Evolutionary conservation across 495 filamentous ascomycete genomes (phyloP), one percentile per base, ranked within the genome.

Genomic region (Trichoderma orchidacearum): DNA sequence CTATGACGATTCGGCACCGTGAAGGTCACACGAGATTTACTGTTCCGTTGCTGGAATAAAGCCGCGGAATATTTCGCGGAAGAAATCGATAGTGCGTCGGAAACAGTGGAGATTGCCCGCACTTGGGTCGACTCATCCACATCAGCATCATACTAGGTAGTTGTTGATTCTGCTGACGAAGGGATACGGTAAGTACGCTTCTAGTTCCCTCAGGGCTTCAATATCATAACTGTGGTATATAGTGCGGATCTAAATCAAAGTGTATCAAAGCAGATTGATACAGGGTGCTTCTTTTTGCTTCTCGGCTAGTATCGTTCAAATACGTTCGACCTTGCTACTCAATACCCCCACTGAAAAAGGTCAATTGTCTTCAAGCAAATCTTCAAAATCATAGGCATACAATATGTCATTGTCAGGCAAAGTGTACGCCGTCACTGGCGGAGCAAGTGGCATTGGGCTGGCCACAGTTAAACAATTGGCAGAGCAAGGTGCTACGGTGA

Each of bases 341-440:
- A 25, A 3, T 25, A 48, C 38, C 8, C 21, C 21, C n/a, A n/a
- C n/a, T n/a, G n/a, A n/a, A n/a, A n/a, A n/a, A 25, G 15, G n/a
- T 4, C 21, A 8, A 25, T 27, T 13, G 1, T 25, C 3, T 48
- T 11, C 9, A 12, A 18, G 1, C 18, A 18, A 48, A 13, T 9
- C 5, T 5, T 11, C n/a, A 17, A 17, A 13, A 25, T 11, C 11
- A 23, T 9, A 48, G 3, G 6, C 7, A 18, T 53, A 53, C 17
- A 53, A 0, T n/a, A 53, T 30, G 30, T 6, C 31, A 64, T 74
- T 18, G 70, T 2, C 34, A 56, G 54, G 34, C 55, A 78, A 72
- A 64, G 70, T 76, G 53, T 71, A 74, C 59, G 68, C 68, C 58
- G 54, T 79, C 27, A 79, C 76, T 29, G 76, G 76, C 23, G 72